Percentiles rank a stretch among this genome's conserved stretches.
Evolutionary conservation across 192 early-diverging fungal genomes (phyloP).

Genomic region (Funneliformis mosseae): DNA sequence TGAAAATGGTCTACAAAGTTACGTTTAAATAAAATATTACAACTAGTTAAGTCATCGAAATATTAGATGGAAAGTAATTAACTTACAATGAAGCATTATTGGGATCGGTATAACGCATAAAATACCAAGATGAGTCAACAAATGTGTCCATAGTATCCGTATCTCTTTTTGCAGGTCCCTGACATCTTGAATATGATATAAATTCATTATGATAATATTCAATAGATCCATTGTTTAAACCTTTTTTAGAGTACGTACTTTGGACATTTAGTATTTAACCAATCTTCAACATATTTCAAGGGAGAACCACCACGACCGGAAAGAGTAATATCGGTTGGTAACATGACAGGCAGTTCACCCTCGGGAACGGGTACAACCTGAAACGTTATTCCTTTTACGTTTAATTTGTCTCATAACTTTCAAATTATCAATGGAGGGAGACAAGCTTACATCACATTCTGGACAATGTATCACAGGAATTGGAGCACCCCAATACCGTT

Average conservation of each 20-base stretch:
- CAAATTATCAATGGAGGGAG: constrained; percentile 5
- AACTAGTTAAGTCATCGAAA: neutral
- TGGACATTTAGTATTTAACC: constrained; percentile 79
- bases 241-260: constrained; percentile 49
- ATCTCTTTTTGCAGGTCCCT: constrained; percentile 73
- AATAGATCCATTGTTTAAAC: neutral
- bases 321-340: constrained; percentile 65
- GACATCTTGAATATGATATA: constrained; percentile 55
- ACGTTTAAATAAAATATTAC: neutral
- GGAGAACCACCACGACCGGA: constrained; percentile 73
- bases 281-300: constrained; percentile 60
- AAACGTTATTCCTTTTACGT: neutral
- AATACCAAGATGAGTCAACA: constrained; percentile 98
- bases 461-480: constrained; percentile 92
- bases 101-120: constrained; percentile 81
- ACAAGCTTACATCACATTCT: constrained; percentile 61
- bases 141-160: constrained; percentile 98
- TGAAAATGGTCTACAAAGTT: constrained; percentile 52
- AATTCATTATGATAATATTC: neutral
- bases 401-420: neutral
- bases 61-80: neutral
- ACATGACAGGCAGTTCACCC: constrained; percentile 71
- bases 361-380: constrained; percentile 82
- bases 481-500: constrained; percentile 96
- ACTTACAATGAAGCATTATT: constrained; percentile 59